Percentiles rank a stretch among this genome's conserved stretches.
These are phyloP conservation scores for Filobasidium uniguttulatum DNA, from an alignment of 1,284 basidiomycete genomes.

Conservation along the genomic window DNA sequence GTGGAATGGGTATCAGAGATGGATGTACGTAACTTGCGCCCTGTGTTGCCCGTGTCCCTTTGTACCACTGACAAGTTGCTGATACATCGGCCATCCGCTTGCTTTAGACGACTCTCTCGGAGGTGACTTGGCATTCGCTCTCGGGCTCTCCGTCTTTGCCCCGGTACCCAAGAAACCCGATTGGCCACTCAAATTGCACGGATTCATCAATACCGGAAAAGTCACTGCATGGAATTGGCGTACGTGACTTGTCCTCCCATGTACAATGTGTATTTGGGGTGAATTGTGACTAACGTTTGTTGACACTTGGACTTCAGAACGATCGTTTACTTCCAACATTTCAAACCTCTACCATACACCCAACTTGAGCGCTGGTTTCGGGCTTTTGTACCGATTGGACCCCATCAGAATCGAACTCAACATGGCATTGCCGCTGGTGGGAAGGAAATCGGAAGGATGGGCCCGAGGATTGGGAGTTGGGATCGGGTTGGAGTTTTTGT, in stretches of 20 bases:
- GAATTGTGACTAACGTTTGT: not conserved
- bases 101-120: conserved; percentile 56
- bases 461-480: conserved; percentile 81
- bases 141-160: conserved; percentile 65
- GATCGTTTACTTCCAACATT: conserved; percentile 30
- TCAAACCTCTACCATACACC: conserved; percentile 35
- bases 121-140: conserved; percentile 74
- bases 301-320: conserved; percentile 27
- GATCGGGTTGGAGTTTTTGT: conserved; percentile 68
- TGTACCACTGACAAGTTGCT: not conserved
- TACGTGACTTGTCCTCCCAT: conserved; percentile 43
- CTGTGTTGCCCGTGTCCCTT: not conserved
- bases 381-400: conserved; percentile 79
- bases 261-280: conserved; percentile 26
- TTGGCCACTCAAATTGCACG: conserved; percentile 80
- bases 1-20: conserved; percentile 72
- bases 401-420: conserved; percentile 80
- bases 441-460: conserved; percentile 58
- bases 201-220: conserved; percentile 74
- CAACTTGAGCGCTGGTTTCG: conserved; percentile 62
- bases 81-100: not conserved
- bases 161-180: conserved; percentile 62
- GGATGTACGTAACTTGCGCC: conserved; percentile 43
- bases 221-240: conserved; percentile 53
- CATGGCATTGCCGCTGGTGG: conserved; percentile 74